A percentile compares a stretch with the other conserved stretches of the same genome.
Evolutionary conservation across 140 eudicot species (phyloP).

Genomic region (Stevia rebaudiana): DNA sequence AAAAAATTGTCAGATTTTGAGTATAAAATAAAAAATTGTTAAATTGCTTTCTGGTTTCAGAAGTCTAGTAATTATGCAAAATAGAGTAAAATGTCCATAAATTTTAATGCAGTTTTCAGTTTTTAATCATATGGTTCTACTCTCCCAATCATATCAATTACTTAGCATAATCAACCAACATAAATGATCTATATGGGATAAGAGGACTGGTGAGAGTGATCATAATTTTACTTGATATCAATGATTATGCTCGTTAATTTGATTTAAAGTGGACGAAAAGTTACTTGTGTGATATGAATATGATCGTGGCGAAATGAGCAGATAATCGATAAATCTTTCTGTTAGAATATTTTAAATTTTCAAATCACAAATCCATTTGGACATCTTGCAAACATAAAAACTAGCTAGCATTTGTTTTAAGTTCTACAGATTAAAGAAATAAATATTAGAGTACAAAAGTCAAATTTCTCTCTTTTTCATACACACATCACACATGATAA

Average conservation of each 20-base stretch:
- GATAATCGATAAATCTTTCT: not conserved
- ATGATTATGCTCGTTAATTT: conserved; percentile 8
- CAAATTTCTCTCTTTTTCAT: conserved; percentile 13
- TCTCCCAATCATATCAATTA: not conserved
- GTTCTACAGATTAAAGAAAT: not conserved
- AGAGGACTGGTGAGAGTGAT: conserved; percentile 6
- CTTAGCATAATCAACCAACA: not conserved
- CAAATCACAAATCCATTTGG: not conserved
- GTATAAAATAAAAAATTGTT: conserved; percentile 12
- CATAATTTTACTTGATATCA: not conserved
- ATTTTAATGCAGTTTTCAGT: not conserved
- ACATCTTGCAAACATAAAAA: not conserved
- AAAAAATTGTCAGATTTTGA: not conserved
- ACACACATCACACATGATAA: not conserved
- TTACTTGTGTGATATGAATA: not conserved
- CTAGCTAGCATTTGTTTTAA: not conserved
- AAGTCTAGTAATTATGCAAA: conserved; percentile 16
- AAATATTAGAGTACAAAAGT: not conserved
- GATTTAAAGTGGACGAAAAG: not conserved
- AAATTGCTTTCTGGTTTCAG: not conserved
- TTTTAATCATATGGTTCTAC: conserved; percentile 1
- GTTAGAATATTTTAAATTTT: not conserved
- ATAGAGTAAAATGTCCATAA: conserved; percentile 2
- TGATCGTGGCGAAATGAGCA: not conserved
- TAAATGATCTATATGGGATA: not conserved